Conservation (phyloP, 805 yeast genomes). For the Yarrowia sp. region DNA sequence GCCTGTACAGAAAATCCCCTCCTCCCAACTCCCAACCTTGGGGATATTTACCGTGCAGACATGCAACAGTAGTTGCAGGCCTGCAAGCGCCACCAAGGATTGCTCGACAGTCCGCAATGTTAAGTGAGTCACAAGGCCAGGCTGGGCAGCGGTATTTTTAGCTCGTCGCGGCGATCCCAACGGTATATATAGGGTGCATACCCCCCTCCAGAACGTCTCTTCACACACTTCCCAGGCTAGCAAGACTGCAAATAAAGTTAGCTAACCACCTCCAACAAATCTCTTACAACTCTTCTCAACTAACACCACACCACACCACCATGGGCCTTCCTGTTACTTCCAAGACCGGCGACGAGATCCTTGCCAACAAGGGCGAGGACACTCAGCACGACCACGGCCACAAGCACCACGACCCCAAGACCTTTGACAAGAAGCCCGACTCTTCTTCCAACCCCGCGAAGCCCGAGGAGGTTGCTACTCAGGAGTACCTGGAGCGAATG, state of each 20-base stretch:
- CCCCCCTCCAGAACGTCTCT: neutral
- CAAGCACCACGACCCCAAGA: slow-evolving; percentile 8
- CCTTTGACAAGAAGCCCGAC: slow-evolving; percentile 6
- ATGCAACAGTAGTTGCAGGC: slow-evolving; percentile 20
- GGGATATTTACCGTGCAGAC: slow-evolving; percentile 23
- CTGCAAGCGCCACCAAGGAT: slow-evolving; percentile 21
- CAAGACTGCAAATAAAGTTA: neutral
- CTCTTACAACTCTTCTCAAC: neutral
- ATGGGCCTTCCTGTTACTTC: slow-evolving; percentile 20
- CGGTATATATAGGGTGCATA: neutral
- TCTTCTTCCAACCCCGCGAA: neutral
- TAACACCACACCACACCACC: neutral
- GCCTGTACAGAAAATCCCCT: neutral
- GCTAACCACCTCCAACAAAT: neutral
- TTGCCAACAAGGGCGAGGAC: slow-evolving; percentile 11
- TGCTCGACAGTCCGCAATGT: neutral
- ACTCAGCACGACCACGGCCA: neutral
- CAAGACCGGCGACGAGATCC: neutral
- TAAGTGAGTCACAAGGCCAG: slow-evolving; percentile 6
- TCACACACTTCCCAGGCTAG: neutral
- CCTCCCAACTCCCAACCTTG: slow-evolving; percentile 18
- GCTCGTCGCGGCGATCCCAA: neutral
- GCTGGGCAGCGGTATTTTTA: neutral
- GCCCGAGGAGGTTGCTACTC: slow-evolving; percentile 30
- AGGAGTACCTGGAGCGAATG: slow-evolving; percentile 35